These are phyloP conservation scores for Beauveria medogensis DNA, from an alignment of 2,329 filamentous ascomycete genomes.

Conservation along the genomic window DNA sequence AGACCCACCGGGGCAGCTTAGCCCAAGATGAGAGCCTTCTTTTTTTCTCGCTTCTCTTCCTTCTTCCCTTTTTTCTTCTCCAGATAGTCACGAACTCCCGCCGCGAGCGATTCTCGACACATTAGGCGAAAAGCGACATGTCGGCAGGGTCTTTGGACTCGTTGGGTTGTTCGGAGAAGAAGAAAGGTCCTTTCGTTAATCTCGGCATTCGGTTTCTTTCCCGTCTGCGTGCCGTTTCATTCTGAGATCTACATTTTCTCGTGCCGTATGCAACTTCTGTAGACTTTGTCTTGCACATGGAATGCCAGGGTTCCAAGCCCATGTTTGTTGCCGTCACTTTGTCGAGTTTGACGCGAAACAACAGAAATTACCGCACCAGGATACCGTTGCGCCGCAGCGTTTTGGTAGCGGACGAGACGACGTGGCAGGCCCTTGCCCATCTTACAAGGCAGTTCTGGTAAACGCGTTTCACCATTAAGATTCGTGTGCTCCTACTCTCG, in stretches of 20 bases:
- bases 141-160: conserved; percentile 28
- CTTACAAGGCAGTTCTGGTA: too few relatives aligned
- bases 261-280: neutral
- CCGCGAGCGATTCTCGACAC: conserved; percentile 20
- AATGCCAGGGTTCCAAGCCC: too few relatives aligned
- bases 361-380: too few relatives aligned
- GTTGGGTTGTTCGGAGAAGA: conserved; percentile 37
- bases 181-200: conserved; percentile 49
- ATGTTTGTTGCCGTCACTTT: too few relatives aligned
- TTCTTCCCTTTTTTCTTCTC: conserved; percentile 28
- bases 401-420: too few relatives aligned
- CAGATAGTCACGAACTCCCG: conserved; percentile 46
- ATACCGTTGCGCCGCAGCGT: too few relatives aligned
- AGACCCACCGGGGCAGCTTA: neutral
- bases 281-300: neutral
- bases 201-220: conserved; percentile 37
- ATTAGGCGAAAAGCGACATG: conserved; percentile 21
- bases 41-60: conserved; percentile 17
- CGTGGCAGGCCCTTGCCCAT: too few relatives aligned
- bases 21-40: neutral
- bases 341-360: too few relatives aligned
- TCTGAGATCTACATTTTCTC: conserved; percentile 48
- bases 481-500: too few relatives aligned
- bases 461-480: too few relatives aligned
- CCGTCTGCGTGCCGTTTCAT: conserved; percentile 49